A percentile compares a stretch with the other conserved stretches of the same genome.
phyloP scores from a whole-genome alignment of 2,329 filamentous ascomycete genomes.

The Cladosporium sp. region DNA sequence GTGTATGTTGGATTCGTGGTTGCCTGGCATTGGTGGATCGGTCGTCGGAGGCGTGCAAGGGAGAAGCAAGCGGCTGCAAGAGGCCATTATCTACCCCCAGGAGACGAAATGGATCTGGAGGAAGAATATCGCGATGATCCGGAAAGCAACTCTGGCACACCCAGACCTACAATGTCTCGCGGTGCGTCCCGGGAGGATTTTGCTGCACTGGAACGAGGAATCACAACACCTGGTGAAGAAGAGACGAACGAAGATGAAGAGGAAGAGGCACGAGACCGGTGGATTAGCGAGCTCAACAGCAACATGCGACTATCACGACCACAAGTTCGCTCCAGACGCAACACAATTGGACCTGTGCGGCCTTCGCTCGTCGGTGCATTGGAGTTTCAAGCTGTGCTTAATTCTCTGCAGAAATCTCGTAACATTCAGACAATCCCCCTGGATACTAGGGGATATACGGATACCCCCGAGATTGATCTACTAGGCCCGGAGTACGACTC shows the following conservation, averaged over 20 bases:
- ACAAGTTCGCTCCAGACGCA: conserved; percentile 64
- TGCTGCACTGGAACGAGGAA: conserved; percentile 58
- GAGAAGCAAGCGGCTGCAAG: conserved; percentile 71
- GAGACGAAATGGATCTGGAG: conserved; percentile 60
- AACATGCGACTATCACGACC: conserved; percentile 88
- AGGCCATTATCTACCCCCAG: conserved; percentile 67
- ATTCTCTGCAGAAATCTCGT: conserved; percentile 79
- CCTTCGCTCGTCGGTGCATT: conserved; percentile 91
- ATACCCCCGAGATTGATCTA: conserved; percentile 55
- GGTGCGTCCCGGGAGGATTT: conserved; percentile 63
- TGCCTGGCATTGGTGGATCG: conserved; percentile 84
- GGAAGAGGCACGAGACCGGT: conserved; percentile 63
- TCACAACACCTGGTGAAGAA: conserved; percentile 46
- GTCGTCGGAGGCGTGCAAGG: conserved; percentile 60
- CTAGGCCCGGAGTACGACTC: conserved; percentile 51
- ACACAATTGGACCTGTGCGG: conserved; percentile 78
- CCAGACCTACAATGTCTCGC: conserved; percentile 41
- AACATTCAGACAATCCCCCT: conserved; percentile 73
- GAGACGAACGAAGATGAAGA: conserved; percentile 61
- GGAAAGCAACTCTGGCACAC: conserved; percentile 46
- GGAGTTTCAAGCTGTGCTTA: conserved; percentile 87
- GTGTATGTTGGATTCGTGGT: conserved; percentile 90
- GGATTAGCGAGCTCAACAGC: conserved; percentile 78
- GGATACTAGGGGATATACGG: conserved; percentile 67
- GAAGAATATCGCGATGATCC: conserved; percentile 56